Conservation (phyloP, 2,329 filamentous ascomycete genomes). For the Arthrobotrys musiformis region DNA sequence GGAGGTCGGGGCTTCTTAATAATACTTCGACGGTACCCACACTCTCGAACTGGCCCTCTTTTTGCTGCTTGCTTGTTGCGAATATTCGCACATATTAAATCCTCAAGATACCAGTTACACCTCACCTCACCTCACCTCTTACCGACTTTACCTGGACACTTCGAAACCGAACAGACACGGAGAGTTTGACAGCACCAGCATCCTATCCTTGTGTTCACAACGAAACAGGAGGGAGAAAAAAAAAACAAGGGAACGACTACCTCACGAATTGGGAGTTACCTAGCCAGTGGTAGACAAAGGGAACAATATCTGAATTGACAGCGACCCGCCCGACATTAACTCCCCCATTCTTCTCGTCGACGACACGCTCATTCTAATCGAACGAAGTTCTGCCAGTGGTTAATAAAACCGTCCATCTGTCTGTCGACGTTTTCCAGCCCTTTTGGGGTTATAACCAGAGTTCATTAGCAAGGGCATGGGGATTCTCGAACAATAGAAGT, state of each 20-base stretch:
- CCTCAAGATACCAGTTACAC: conserved; percentile 23
- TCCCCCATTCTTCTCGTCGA: conserved; percentile 24
- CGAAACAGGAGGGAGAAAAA: conserved; percentile 53
- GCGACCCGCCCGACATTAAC: conserved; percentile 11
- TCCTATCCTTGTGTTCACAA: conserved; percentile 50
- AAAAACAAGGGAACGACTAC: conserved; percentile 40
- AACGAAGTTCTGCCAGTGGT: conserved; percentile 12
- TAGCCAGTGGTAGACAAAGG: conserved; percentile 30
- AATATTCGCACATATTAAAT: conserved; percentile 36
- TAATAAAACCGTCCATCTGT: conserved; percentile 14
- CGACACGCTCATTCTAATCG: conserved; percentile 10
- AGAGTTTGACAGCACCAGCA: conserved; percentile 33
- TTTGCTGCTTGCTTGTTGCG: conserved; percentile 27
- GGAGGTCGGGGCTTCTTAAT: conserved; percentile 31
- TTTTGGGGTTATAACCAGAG: conserved; percentile 14
- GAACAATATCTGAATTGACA: conserved; percentile 41
- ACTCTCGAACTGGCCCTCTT: conserved; percentile 18
- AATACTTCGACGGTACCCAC: conserved; percentile 54
- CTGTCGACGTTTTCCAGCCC: conserved; percentile 32
- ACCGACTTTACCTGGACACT: conserved; percentile 21
- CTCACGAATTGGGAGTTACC: conserved; percentile 52
- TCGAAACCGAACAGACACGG: conserved; percentile 42
- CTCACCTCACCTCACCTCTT: conserved; percentile 19
- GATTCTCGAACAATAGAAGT: conserved; percentile 49
- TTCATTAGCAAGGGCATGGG: conserved; percentile 36